A percentile compares a stretch with the other conserved stretches of the same genome.
Evolutionary conservation across 73 alveolate genomes (phyloP).

Genomic region (Tetrahymena borealis): DNA sequence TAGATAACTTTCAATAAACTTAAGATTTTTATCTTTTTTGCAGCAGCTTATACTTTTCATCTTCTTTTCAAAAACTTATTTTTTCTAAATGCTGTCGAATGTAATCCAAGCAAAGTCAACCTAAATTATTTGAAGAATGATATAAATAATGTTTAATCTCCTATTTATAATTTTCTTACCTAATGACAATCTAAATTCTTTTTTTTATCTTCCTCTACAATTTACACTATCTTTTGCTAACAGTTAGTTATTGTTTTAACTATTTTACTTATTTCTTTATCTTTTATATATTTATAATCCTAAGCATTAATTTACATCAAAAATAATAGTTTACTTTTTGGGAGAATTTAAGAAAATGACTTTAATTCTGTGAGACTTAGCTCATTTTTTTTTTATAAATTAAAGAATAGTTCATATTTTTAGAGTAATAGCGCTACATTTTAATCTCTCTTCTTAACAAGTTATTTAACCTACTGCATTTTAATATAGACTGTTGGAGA

Average conservation of each 20-base stretch:
- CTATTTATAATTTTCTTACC: neutral
- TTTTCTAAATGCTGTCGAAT: neutral
- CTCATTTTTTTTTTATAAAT: neutral
- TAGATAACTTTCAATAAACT: neutral
- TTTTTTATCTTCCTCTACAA: neutral
- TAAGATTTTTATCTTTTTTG: neutral
- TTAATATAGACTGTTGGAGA: neutral
- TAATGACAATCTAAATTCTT: neutral
- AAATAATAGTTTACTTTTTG: neutral
- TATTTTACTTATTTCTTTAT: neutral
- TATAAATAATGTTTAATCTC: too few relatives aligned
- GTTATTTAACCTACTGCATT: neutral
- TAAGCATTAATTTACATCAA: neutral
- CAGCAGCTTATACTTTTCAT: neutral
- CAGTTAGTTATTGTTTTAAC: neutral
- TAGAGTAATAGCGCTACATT: neutral
- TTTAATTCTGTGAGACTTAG: neutral
- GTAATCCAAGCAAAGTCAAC: neutral
- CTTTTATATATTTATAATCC: neutral
- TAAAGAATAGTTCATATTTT: neutral
- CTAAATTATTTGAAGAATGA: neutral
- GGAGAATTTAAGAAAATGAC: neutral
- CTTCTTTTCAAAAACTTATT: neutral
- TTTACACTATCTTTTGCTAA: neutral
- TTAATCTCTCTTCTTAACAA: neutral